Percentiles rank a stretch among this genome's conserved stretches.
These are phyloP conservation scores for Miscanthus lutarioriparius DNA, from an alignment of 176 grass and related monocot species.

Conservation along the genomic window DNA sequence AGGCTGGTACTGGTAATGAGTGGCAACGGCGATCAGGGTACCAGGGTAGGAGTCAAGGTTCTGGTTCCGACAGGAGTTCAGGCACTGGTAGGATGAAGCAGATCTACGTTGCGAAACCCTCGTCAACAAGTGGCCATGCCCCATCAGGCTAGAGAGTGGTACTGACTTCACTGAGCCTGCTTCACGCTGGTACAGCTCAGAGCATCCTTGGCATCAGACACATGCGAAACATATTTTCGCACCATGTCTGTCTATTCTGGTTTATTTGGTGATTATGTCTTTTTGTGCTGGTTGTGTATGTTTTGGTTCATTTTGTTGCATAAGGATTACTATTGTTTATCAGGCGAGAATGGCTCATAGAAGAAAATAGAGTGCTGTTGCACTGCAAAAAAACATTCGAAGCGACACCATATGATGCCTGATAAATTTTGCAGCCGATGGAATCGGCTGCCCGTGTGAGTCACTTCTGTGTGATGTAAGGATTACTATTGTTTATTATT, in stretches of 20 bases:
- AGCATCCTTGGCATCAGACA: not conserved
- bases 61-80: slow-evolving; percentile 63
- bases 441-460: slow-evolving; percentile 23
- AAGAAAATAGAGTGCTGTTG: slow-evolving; percentile 28
- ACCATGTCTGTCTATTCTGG: not conserved
- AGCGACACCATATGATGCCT: slow-evolving; percentile 8
- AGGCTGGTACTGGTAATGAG: slow-evolving; percentile 50
- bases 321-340: too few species aligned
- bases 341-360: too few species aligned
- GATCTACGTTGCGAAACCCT: slow-evolving; percentile 84
- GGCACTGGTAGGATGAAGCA: slow-evolving; percentile 86
- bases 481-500: slow-evolving; percentile 33
- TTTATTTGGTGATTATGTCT: slow-evolving; percentile 31
- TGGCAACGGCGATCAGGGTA: slow-evolving; percentile 73
- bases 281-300: slow-evolving; percentile 26
- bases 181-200: slow-evolving; percentile 6
- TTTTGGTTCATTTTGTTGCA: slow-evolving; percentile 46
- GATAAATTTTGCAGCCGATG: slow-evolving; percentile 42
- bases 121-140: slow-evolving; percentile 35
- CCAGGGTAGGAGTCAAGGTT: slow-evolving; percentile 54
- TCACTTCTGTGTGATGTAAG: slow-evolving; percentile 36
- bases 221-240: slow-evolving; percentile 28
- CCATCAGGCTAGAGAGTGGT: slow-evolving; percentile 40
- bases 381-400: slow-evolving; percentile 18
- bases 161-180: slow-evolving; percentile 1